Percentiles rank a stretch among this genome's conserved stretches.
Conservation (phyloP, 108 stramenopile genomes). For the Pseudonitzschia pungens region DNA sequence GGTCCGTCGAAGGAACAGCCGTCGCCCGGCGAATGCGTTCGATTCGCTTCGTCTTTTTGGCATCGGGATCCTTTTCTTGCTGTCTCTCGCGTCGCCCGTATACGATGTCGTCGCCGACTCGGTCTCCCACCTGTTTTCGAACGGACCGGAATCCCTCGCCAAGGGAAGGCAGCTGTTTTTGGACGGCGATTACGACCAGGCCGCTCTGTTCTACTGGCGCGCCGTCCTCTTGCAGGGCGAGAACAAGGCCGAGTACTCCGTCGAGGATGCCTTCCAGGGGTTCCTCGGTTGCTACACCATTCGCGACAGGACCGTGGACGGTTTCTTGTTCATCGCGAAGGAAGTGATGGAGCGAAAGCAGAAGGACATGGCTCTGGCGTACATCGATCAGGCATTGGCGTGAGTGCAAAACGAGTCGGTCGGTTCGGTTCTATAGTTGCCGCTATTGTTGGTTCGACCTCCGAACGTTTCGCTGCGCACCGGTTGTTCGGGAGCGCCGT, state of each 20-base stretch:
- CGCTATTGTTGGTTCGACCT: neutral
- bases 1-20: neutral
- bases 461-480: too few relatives aligned
- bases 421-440: too few relatives aligned
- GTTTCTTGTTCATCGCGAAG: conserved; percentile 62
- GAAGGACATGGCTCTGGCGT: conserved; percentile 62
- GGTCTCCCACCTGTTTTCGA: conserved; percentile 19
- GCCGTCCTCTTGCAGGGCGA: conserved; percentile 63
- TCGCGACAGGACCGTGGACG: conserved; percentile 57
- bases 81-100: neutral
- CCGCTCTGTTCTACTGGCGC: conserved; percentile 63
- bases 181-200: conserved; percentile 46
- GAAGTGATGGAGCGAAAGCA: conserved; percentile 71
- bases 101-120: conserved; percentile 20
- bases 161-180: conserved; percentile 52
- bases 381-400: conserved; percentile 60
- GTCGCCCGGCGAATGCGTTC: neutral
- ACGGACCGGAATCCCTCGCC: conserved; percentile 52
- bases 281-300: conserved; percentile 69
- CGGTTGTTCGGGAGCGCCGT: too few relatives aligned
- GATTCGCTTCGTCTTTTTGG: neutral
- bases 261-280: conserved; percentile 63
- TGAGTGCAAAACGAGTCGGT: too few relatives aligned
- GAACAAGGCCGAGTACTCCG: conserved; percentile 41
- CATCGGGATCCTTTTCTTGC: neutral